These are phyloP conservation scores for Fragaria iinumae DNA, from an alignment of 306 rosid genomes.

Conservation along the genomic window DNA sequence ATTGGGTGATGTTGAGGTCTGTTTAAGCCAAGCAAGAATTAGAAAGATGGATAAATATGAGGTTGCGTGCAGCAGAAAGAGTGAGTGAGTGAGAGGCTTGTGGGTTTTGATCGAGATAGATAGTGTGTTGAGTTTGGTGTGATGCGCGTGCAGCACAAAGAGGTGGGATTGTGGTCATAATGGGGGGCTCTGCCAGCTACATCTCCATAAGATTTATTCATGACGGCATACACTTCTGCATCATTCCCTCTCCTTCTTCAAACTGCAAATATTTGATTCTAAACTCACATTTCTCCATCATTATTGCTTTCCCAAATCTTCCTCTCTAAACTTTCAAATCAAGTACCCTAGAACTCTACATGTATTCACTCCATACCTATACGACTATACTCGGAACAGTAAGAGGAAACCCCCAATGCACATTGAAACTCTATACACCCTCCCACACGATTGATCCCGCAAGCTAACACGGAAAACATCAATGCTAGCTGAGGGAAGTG, in stretches of 20 bases:
- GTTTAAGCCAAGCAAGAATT: slow-evolving; percentile 14
- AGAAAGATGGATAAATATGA: not conserved
- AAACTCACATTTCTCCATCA: slow-evolving; percentile 60
- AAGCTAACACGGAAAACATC: too few species aligned
- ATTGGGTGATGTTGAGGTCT: slow-evolving; percentile 22
- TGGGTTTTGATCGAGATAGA: slow-evolving; percentile 24
- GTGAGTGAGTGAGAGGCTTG: slow-evolving; percentile 15
- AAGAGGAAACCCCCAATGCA: too few species aligned
- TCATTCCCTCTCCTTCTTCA: slow-evolving; percentile 48
- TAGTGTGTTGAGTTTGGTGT: slow-evolving; percentile 79
- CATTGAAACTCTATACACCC: too few species aligned
- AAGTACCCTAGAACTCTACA: too few species aligned
- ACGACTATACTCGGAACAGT: not conserved
- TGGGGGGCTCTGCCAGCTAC: slow-evolving; percentile 66
- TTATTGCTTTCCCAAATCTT: slow-evolving; percentile 40
- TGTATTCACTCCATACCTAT: not conserved
- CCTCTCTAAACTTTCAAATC: not conserved
- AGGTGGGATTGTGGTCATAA: slow-evolving; percentile 64
- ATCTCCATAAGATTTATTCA: slow-evolving; percentile 67
- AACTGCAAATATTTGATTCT: slow-evolving; percentile 46
- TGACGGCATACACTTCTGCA: slow-evolving; percentile 62
- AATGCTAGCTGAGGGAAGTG: too few species aligned
- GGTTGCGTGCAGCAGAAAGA: slow-evolving; percentile 25
- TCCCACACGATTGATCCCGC: too few species aligned
- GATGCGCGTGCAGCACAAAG: slow-evolving; percentile 93